Conservation (phyloP, 2,329 filamentous ascomycete species). For the Hypomyces rosellus region DNA sequence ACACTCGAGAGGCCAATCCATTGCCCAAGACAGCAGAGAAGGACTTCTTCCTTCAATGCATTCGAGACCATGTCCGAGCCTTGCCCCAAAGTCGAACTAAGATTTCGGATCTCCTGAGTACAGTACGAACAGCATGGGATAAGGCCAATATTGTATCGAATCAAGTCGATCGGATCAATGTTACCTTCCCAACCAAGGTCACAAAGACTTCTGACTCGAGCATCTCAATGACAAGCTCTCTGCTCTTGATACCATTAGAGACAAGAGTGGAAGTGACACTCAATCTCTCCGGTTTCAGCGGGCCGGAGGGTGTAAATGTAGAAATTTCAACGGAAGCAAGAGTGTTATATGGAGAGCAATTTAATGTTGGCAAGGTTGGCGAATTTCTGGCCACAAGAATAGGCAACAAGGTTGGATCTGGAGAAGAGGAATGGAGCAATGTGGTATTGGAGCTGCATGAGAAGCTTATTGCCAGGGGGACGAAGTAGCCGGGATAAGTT, state of each 20-base stretch:
- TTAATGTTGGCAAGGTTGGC: slow-evolving; percentile 68
- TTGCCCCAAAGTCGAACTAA: slow-evolving; percentile 52
- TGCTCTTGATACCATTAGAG: slow-evolving; percentile 58
- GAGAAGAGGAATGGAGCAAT: slow-evolving; percentile 45
- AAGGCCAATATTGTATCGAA: slow-evolving; percentile 53
- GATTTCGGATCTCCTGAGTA: slow-evolving; percentile 50
- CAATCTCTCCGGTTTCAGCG: slow-evolving; percentile 42
- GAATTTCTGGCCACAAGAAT: slow-evolving; percentile 57
- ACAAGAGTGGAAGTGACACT: slow-evolving; percentile 64
- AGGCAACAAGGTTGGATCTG: slow-evolving; percentile 35
- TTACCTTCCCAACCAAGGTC: slow-evolving; percentile 60
- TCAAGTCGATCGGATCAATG: slow-evolving; percentile 55
- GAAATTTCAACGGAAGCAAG: slow-evolving; percentile 47
- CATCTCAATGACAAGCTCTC: slow-evolving; percentile 52
- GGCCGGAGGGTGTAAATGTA: slow-evolving; percentile 47
- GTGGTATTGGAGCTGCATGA: slow-evolving; percentile 50
- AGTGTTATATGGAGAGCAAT: slow-evolving; percentile 71
- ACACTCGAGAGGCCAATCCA: slow-evolving; percentile 46
- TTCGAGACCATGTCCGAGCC: slow-evolving; percentile 60
- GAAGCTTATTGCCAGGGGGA: slow-evolving; percentile 49
- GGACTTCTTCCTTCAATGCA: slow-evolving; percentile 68
- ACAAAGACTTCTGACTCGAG: slow-evolving; percentile 57
- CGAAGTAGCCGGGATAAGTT: slow-evolving; percentile 32
- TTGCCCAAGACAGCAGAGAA: slow-evolving; percentile 56
- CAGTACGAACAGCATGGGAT: slow-evolving; percentile 61